Evolutionary conservation across 257 asterid species (phyloP), one percentile per base, ranked within the genome.

Genomic region (Solanum peruvianum): DNA sequence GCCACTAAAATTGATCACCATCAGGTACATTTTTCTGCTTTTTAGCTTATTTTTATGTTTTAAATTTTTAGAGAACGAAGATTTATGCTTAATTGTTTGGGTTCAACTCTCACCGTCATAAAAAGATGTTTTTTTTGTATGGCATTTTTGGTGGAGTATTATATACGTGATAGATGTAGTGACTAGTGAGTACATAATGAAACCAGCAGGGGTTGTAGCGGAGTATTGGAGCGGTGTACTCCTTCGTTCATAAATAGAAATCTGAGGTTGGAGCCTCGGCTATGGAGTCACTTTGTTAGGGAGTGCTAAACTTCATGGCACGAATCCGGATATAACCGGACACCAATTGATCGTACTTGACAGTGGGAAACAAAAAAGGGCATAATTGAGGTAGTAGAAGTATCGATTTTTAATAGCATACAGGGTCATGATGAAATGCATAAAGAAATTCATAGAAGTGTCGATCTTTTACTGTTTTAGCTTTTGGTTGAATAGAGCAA

Each of bases 1-100:
- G 99, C 97, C 87, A 11, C 95, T 58, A 87, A 88, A 58, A 97
- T 95, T 91, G 92, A 94, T 15, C 99, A 97, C 90, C 99, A 95
- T 88, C 99, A 97, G 98, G 94, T 92, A 35, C 4, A 33, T 49
- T 44, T 11, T 42, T 41, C 39, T 86, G 5, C 25, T 37, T 44
- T 37, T 31, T 20, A 16, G 44, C 44, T 70, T 16, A 13, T 31
- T 70, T 69, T 42, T 23, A 49, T 37, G 88, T 33, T 2, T 7
- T 35, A 23, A 16, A 25, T 1, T 20, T 5, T 45, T 14, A 3
- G 18, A 2, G 49, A 73, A 33, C 35, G 7, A 39, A 3, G 44
- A 73, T 39, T 37, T 13, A 25, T 21, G 2, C 39, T 31, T 6
- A 29, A 16, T 35, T 42, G 11, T 87, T 82, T 66, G 52, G 35